Evolutionary conservation across 495 filamentous ascomycete genomes (phyloP).

Genomic region (Bryoglossum gracile): DNA sequence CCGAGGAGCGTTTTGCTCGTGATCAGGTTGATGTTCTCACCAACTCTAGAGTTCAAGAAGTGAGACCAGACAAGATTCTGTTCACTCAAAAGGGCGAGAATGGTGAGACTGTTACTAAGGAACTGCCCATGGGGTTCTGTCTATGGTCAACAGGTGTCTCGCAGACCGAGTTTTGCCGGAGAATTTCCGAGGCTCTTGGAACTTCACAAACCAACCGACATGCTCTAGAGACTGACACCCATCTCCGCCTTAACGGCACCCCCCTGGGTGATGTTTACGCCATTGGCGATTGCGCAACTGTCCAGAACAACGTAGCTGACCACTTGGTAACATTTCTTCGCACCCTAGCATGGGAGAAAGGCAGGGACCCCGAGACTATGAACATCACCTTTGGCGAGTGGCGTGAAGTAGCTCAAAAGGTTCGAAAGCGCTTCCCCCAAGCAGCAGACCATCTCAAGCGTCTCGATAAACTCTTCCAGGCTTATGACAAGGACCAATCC

Average conservation of each 20-base stretch:
- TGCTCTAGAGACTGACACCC: slow-evolving; percentile 91
- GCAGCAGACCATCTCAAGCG: slow-evolving; percentile 83
- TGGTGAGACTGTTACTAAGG: slow-evolving; percentile 72
- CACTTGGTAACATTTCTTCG: slow-evolving; percentile 85
- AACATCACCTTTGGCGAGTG: slow-evolving; percentile 82
- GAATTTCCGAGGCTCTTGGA: slow-evolving; percentile 63
- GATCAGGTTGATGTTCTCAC: slow-evolving; percentile 87
- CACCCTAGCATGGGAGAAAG: slow-evolving; percentile 85
- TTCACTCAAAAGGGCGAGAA: slow-evolving; percentile 74
- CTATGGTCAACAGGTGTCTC: slow-evolving; percentile 97
- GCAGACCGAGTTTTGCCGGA: slow-evolving; percentile 72
- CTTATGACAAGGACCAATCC: slow-evolving; percentile 87
- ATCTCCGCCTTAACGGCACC: slow-evolving; percentile 84
- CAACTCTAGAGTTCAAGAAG: slow-evolving; percentile 86
- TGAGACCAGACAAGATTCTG: slow-evolving; percentile 72
- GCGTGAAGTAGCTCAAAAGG: slow-evolving; percentile 70
- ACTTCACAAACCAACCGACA: slow-evolving; percentile 74
- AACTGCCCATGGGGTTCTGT: slow-evolving; percentile 93
- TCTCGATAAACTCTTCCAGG: slow-evolving; percentile 78
- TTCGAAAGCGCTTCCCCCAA: slow-evolving; percentile 88
- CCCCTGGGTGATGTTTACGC: slow-evolving; percentile 94
- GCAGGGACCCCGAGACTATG: slow-evolving; percentile 76
- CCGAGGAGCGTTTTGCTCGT: slow-evolving; percentile 83
- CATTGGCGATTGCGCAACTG: slow-evolving; percentile 93
- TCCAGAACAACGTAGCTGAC: slow-evolving; percentile 90